Conservation (phyloP, 768 basidiomycete genomes). For the Clavulina sp. region DNA sequence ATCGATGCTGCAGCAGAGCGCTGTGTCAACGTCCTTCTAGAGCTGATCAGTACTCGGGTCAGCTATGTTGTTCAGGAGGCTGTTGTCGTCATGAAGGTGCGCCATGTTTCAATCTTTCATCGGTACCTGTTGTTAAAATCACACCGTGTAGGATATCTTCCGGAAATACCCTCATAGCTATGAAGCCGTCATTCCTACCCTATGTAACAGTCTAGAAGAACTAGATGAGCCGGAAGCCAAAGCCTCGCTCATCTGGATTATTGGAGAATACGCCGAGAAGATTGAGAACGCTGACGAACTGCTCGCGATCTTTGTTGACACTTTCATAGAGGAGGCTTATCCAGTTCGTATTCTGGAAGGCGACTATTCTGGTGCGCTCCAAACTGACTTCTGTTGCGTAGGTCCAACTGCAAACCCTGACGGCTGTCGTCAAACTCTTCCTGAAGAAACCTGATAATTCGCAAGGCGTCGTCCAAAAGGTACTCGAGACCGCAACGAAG, state of each 20-base stretch:
- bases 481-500: conserved; percentile 86
- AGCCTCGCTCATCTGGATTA: conserved; percentile 96
- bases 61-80: conserved; percentile 98
- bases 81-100: conserved; percentile 95
- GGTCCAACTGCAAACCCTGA: conserved; percentile 54
- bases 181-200: conserved; percentile 88
- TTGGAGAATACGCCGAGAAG: conserved; percentile 94
- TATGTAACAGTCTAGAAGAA: conserved; percentile 90
- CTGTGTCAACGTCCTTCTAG: conserved; percentile 85
- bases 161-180: conserved; percentile 92
- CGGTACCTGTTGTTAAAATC: background rate
- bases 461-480: conserved; percentile 81
- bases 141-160: conserved; percentile 72
- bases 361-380: background rate
- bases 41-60: conserved; percentile 81
- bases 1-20: conserved; percentile 85
- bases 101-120: conserved; percentile 9
- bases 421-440: conserved; percentile 93
- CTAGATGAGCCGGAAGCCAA: conserved; percentile 97
- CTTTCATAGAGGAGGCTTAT: conserved; percentile 87
- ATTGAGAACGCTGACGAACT: conserved; percentile 95
- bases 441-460: conserved; percentile 87
- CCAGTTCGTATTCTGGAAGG: conserved; percentile 33
- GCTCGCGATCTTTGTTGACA: conserved; percentile 73
- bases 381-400: conserved; percentile 4